These are phyloP conservation scores for Coffea canephora DNA, from an alignment of 257 asterid species.

Conservation along the genomic window DNA sequence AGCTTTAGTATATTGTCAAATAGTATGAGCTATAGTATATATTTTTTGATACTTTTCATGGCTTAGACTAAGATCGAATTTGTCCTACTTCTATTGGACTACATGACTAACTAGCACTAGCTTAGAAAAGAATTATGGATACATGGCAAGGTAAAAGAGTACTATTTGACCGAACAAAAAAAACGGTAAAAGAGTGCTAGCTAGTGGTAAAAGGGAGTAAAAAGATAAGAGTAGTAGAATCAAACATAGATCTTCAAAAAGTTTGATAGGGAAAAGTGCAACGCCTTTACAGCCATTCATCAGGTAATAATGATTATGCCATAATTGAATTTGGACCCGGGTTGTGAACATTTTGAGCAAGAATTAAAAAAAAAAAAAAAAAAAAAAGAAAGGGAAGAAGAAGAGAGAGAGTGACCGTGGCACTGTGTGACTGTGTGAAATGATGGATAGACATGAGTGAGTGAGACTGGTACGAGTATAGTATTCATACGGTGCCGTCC, in stretches of 20 bases:
- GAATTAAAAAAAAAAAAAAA: not conserved
- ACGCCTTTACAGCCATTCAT: slow-evolving; percentile 62
- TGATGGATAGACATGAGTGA: not conserved
- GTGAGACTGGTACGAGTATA: not conserved
- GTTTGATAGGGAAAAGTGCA: slow-evolving; percentile 48
- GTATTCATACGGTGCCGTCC: slow-evolving; percentile 50
- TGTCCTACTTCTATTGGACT: not conserved
- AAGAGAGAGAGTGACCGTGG: no score
- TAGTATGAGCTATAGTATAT: not conserved
- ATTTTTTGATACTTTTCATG: slow-evolving; percentile 5
- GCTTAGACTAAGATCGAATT: slow-evolving; percentile 10
- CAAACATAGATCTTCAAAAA: slow-evolving; percentile 45
- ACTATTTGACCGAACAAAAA: not conserved
- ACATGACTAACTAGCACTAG: not conserved
- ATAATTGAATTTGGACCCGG: slow-evolving; percentile 51
- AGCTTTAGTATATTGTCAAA: not conserved
- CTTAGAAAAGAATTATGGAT: not conserved
- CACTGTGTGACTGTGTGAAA: not conserved
- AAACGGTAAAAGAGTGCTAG: not conserved
- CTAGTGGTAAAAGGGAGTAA: slow-evolving; percentile 6
- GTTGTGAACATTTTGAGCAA: not conserved
- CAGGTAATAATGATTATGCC: slow-evolving; percentile 69
- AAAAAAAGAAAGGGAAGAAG: no score
- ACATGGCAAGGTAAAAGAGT: not conserved
- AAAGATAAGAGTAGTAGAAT: not conserved